Conservation (phyloP, 2,329 filamentous ascomycete species). For the Paecilomyces variotii region DNA sequence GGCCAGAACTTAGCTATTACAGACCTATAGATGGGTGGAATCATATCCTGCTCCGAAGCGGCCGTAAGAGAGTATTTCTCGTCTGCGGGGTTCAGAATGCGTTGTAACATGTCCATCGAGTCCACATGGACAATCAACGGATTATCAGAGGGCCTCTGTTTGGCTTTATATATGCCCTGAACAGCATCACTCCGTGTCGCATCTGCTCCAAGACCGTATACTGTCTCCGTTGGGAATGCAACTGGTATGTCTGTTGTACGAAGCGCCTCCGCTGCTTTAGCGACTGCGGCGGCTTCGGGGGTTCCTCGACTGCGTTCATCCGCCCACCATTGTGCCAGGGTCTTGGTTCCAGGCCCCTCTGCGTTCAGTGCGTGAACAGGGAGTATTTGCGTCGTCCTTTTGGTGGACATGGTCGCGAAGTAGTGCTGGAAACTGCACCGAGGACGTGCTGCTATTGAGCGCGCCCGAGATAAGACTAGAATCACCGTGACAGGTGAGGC, state of each 20-base stretch:
- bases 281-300: constrained; percentile 46
- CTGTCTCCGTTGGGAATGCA: constrained; percentile 94
- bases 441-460: not conserved
- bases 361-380: constrained; percentile 30
- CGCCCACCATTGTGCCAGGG: constrained; percentile 33
- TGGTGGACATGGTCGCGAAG: constrained; percentile 11
- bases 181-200: constrained; percentile 79
- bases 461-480: not conserved
- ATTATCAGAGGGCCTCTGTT: constrained; percentile 86
- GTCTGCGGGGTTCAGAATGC: constrained; percentile 44
- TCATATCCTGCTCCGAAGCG: constrained; percentile 25
- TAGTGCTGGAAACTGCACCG: not conserved
- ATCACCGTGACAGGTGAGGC: not conserved
- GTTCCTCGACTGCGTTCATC: constrained; percentile 28
- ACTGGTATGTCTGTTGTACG: constrained; percentile 64
- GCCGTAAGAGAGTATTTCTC: constrained; percentile 17
- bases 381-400: constrained; percentile 25
- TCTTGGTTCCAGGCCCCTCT: constrained; percentile 21
- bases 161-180: constrained; percentile 83
- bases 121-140: constrained; percentile 89
- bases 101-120: constrained; percentile 67
- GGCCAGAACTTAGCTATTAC: constrained; percentile 87
- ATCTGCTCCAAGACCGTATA: constrained; percentile 94
- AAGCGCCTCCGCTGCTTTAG: constrained; percentile 59
- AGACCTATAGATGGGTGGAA: constrained; percentile 69